Percentiles rank a stretch among this genome's conserved stretches.
Evolutionary conservation across 495 filamentous ascomycete genomes (phyloP).

Genomic region (Penicillium chermesinum): DNA sequence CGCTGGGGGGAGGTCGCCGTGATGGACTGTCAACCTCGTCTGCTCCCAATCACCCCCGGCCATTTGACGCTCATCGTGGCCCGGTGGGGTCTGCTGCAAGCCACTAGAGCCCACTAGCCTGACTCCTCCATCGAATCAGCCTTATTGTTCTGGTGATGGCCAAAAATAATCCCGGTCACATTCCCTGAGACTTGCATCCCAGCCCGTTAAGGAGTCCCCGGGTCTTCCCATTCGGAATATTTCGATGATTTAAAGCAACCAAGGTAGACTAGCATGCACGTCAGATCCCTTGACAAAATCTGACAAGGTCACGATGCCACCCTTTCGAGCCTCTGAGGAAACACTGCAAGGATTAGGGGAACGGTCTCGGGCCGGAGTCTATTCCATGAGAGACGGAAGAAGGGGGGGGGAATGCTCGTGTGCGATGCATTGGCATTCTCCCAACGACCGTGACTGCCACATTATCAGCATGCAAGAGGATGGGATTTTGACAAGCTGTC

Average conservation of each 20-base stretch:
- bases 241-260: not conserved
- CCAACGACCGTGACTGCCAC: too few relatives aligned
- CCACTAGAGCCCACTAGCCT: not conserved
- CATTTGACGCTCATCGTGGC: conserved; percentile 13
- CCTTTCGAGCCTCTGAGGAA: not conserved
- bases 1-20: conserved; percentile 8
- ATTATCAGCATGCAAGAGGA: too few relatives aligned
- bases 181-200: not conserved
- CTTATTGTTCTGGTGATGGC: not conserved
- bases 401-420: too few relatives aligned
- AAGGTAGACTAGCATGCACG: not conserved
- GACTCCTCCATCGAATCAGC: not conserved
- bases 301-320: too few relatives aligned
- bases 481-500: too few relatives aligned
- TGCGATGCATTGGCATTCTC: too few relatives aligned
- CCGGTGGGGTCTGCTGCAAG: too few relatives aligned
- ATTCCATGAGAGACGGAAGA: too few relatives aligned
- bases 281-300: not conserved
- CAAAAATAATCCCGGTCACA: not conserved
- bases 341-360: too few relatives aligned
- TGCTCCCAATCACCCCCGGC: conserved; percentile 4
- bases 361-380: too few relatives aligned
- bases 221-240: not conserved
- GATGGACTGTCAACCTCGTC: conserved; percentile 8
- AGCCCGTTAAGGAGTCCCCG: not conserved